Base-by-base conservation (phyloP, 805 yeast genomes). In the Candida succiphila region DNA sequence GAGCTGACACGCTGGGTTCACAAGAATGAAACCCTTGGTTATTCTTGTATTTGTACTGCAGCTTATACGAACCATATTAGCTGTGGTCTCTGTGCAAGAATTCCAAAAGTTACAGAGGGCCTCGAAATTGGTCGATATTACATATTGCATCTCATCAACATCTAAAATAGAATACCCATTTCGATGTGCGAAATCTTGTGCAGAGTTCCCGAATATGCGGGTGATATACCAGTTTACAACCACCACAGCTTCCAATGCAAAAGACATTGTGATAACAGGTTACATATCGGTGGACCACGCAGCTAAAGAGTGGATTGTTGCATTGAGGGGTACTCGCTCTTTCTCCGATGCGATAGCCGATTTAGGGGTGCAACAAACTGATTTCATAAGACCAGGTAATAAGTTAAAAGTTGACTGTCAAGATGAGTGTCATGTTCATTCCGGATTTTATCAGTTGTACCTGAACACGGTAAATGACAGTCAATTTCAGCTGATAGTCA, bases 241-340 rank as follows among this genome's bases (percentile, higher is more conserved):
- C 33, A 58, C 54, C 20, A 60, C 58, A 13, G 46, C 44, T 35
- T 37, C 44, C 14, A 41, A 40, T n/a, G 30, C 25, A 25, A 42
- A 37, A 17, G 20, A 25, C 28, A 22, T 39, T 32, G 27, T 38
- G 29, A 30, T 47, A 31, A 37, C 39, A 17, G 37, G 44, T 17
- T 34, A 35, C 34, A 22, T 43, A 4, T 38, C 47, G 5, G 25
- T 39, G 18, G 43, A 43, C 27, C 37, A 39, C 22, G 31, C 29
- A 10, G 32, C 17, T 5, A 26, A 34, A 15, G 9, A 10, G 0
- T 39, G 65, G 5, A 46, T 56, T 10, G 40, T 65, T 0, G 53
- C 67, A 1, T 47, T 65, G 15, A 44, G 72, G 31, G 72, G 72
- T 1, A 65, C 70, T 2, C 41, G 63, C n/a, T 63, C 69, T 1